These are phyloP conservation scores for Penicillium hordei DNA, from an alignment of 2,329 filamentous ascomycete genomes.

Conservation along the genomic window DNA sequence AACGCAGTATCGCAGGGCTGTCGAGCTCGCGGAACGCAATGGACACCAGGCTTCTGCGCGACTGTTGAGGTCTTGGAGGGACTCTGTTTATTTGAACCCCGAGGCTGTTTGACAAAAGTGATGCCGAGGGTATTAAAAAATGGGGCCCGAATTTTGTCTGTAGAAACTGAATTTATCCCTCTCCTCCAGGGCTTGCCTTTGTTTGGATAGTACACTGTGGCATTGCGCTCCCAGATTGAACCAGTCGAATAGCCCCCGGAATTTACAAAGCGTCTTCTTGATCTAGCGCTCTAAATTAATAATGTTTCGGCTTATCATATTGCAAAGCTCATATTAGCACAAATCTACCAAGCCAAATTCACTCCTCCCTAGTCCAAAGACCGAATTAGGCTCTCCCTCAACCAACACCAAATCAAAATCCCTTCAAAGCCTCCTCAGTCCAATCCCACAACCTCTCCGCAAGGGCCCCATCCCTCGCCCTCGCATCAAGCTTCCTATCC, in stretches of 20 bases:
- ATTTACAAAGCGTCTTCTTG: no score
- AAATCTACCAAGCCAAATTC: no score
- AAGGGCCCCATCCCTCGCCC: neutral
- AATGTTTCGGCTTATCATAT: no score
- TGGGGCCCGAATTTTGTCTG: neutral
- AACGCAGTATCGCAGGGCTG: conserved; percentile 13
- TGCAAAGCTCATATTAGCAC: no score
- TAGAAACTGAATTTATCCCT: neutral
- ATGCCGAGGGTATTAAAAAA: no score
- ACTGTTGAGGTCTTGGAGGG: conserved; percentile 3
- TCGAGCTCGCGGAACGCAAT: conserved; percentile 17
- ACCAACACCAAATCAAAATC: conserved; percentile 1
- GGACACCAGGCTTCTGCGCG: conserved; percentile 18
- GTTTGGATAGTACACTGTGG: neutral
- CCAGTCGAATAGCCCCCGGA: neutral
- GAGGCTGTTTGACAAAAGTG: neutral
- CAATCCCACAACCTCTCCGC: conserved; percentile 16
- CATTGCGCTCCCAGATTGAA: no score
- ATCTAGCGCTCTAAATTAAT: no score
- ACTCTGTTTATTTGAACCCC: neutral
- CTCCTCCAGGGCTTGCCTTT: no score
- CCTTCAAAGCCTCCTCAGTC: conserved; percentile 14
- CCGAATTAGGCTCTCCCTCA: no score
- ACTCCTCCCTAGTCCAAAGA: no score
- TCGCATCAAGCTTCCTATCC: conserved; percentile 8